Percentiles rank a stretch among this genome's conserved stretches.
Conservation (phyloP, 129 eudicot species). For the Artemisia annua region DNA sequence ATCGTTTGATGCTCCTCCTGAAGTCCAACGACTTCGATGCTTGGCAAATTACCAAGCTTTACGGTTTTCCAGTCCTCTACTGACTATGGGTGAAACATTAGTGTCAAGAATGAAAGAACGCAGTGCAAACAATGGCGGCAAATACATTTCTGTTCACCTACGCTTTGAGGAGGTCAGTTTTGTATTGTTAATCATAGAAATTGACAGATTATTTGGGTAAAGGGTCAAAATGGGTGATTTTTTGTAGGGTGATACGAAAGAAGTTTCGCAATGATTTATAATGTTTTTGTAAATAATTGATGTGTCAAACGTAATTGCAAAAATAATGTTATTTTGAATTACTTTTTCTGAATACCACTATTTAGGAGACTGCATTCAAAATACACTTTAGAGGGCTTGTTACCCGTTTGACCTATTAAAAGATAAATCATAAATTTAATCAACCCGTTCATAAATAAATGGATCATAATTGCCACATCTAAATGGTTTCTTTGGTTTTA, state of each 20-base stretch:
- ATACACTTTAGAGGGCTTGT: not conserved
- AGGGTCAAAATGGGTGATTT: not conserved
- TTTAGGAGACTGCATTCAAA: not conserved
- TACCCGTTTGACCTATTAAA: not conserved
- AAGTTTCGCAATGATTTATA: no score
- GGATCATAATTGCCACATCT: not conserved
- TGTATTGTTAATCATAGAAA: not conserved
- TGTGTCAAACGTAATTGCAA: no score
- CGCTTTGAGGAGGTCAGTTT: slow-evolving; percentile 92
- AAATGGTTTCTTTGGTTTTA: not conserved
- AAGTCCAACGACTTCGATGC: slow-evolving; percentile 87
- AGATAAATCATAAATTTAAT: no score
- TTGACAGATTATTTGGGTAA: not conserved
- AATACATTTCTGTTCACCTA: slow-evolving; percentile 92
- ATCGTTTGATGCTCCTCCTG: slow-evolving; percentile 95
- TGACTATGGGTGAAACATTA: slow-evolving; percentile 67
- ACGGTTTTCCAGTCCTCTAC: slow-evolving; percentile 69
- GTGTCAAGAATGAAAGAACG: slow-evolving; percentile 88
- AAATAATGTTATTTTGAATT: no score
- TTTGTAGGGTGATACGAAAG: no score
- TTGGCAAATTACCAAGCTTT: slow-evolving; percentile 95
- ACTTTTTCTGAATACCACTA: no score
- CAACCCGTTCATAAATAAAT: not conserved
- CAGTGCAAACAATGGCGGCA: slow-evolving; percentile 65
- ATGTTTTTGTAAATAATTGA: no score